Evolutionary conservation across 2,329 filamentous ascomycete species (phyloP), one percentile per base, ranked within the genome.

Genomic region (Laburnicola sp.): DNA sequence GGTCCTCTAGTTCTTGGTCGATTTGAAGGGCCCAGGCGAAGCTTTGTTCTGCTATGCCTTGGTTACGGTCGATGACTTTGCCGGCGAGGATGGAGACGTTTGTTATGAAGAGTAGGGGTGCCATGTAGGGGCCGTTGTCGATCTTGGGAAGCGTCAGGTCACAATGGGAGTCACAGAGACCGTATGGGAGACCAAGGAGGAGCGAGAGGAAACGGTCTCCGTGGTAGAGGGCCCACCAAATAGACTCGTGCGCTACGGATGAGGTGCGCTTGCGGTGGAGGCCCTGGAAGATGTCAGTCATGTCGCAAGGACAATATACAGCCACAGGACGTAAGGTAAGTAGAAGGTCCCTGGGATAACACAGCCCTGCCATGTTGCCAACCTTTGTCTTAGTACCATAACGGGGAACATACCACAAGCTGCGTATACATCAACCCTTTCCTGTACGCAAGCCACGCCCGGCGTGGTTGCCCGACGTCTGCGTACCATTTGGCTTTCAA

Each of bases 391-490:
- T n/a, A n/a, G n/a, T n/a, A n/a, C n/a, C n/a, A n/a, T n/a, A n/a
- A n/a, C n/a, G n/a, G n/a, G n/a, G n/a, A n/a, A n/a, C n/a, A 76
- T 73, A 55, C 81, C 79, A 82, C 76, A 1, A 84, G 68, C 52
- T 83, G 75, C 5, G 76, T 76, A 51, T 79, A 77, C 58, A 78
- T 78, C 34, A 84, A 69, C 3, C 76, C 82, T 35, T 77, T 75
- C 9, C 82, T 76, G 35, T 74, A 74, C 6, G 75, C 65, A 4
- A 82, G 69, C 82, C 82, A 85, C 1, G 79, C 77, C 54, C 78
- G 75, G 31, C 80, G 76, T 8, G 82, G 81, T 36, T 79, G 77
- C 2, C 82, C 82, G 53, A 81, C 77, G 50, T 82, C 80, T 45
- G 81, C 69, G 54, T 81, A 79, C 54, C 80, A 76, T 59, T 82